A percentile compares a stretch with the other conserved stretches of the same genome.
Evolutionary conservation across 441 rosid species (phyloP).

Genomic region (Populus trichocarpa): DNA sequence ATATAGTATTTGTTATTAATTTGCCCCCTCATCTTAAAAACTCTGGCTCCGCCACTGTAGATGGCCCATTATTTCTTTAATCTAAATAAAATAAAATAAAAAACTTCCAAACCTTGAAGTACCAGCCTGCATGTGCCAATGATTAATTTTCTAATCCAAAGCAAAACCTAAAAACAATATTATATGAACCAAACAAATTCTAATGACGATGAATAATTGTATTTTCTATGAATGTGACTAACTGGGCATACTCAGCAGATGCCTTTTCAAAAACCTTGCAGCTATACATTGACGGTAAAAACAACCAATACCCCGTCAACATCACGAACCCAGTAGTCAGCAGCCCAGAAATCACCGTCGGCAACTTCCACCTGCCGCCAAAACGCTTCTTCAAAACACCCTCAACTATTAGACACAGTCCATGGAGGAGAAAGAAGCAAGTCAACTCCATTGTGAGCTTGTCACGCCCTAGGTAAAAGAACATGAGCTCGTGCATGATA

Average conservation of each 20-base stretch:
- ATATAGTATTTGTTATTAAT: too few species aligned
- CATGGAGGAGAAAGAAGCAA: conserved; percentile 39
- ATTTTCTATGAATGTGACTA: conserved; percentile 13
- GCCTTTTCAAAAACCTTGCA: conserved; percentile 34
- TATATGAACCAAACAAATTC: not conserved
- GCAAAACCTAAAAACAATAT: not conserved
- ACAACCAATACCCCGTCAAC: conserved; percentile 29
- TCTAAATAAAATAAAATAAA: too few species aligned
- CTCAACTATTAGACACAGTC: conserved; percentile 27
- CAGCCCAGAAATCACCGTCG: conserved; percentile 9
- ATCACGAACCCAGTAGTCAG: conserved; percentile 28
- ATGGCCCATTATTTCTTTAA: too few species aligned
- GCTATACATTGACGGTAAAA: conserved; percentile 31
- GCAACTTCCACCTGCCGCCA: conserved; percentile 6
- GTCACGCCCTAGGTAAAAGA: conserved; percentile 24
- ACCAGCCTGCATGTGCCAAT: not conserved
- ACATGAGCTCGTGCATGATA: conserved; percentile 42
- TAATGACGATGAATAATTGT: not conserved
- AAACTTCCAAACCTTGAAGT: too few species aligned
- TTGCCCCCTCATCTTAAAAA: too few species aligned
- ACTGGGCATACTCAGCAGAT: conserved; percentile 36
- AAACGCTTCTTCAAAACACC: conserved; percentile 18
- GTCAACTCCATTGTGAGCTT: conserved; percentile 40
- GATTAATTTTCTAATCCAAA: too few species aligned
- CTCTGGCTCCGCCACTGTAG: too few species aligned